phyloP scores from a whole-genome alignment of 768 basidiomycete genomes.

The Suillus lakei region DNA sequence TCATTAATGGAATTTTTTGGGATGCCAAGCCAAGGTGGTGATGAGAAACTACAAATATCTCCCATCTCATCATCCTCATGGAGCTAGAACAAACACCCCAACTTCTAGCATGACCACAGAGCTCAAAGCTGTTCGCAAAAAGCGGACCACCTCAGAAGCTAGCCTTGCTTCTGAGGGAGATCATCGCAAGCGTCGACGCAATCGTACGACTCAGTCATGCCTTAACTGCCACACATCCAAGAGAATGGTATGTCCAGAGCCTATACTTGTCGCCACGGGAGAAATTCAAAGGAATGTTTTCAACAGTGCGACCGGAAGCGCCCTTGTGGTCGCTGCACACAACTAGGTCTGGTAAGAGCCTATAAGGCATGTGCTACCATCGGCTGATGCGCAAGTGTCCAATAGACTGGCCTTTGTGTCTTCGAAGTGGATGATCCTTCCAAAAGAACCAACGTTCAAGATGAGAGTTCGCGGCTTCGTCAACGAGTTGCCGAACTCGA shows the following conservation, averaged over 20 bases:
- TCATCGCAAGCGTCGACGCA: conserved; percentile 66
- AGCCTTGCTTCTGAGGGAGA: conserved; percentile 48
- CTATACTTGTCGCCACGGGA: neutral
- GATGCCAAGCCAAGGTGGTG: conserved; percentile 25
- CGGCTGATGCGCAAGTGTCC: conserved; percentile 11
- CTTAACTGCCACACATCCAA: conserved; percentile 77
- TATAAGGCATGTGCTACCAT: conserved; percentile 31
- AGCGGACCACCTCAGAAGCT: conserved; percentile 30
- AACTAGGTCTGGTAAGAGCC: conserved; percentile 43
- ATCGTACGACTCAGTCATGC: conserved; percentile 76
- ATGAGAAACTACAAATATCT: conserved; percentile 34
- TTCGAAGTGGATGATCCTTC: conserved; percentile 83
- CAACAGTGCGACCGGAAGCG: conserved; percentile 52
- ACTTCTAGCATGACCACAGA: conserved; percentile 32
- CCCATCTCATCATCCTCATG: conserved; percentile 10
- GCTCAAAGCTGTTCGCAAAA: conserved; percentile 32
- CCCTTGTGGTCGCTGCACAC: conserved; percentile 50
- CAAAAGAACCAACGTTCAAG: conserved; percentile 54
- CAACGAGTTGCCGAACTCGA: conserved; percentile 83
- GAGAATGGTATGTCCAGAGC: conserved; percentile 57
- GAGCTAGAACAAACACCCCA: neutral
- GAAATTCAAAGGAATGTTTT: neutral
- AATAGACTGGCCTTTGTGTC: conserved; percentile 78
- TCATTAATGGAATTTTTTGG: conserved; percentile 13
- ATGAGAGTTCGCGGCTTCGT: conserved; percentile 69